Evolutionary conservation across 805 yeast genomes (phyloP).

Genomic region (Kodamaea laetipori): DNA sequence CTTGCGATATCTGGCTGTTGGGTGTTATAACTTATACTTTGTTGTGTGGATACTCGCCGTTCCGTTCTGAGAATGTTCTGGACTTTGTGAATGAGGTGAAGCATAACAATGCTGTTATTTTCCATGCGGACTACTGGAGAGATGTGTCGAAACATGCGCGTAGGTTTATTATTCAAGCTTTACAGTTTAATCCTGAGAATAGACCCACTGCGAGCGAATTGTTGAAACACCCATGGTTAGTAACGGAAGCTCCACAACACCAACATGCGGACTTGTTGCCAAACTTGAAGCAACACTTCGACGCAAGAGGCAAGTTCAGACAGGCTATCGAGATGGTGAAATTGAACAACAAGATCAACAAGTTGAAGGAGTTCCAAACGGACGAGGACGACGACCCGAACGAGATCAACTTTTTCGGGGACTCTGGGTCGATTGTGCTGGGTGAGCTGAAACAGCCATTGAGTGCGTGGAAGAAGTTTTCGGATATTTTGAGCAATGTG

Average conservation of each 20-base stretch:
- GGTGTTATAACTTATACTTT: slow-evolving; percentile 92
- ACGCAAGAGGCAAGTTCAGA: slow-evolving; percentile 80
- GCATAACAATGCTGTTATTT: slow-evolving; percentile 72
- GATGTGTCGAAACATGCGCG: slow-evolving; percentile 80
- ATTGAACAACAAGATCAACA: slow-evolving; percentile 75
- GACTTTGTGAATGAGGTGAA: slow-evolving; percentile 82
- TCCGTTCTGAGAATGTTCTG: slow-evolving; percentile 77
- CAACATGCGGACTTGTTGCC: slow-evolving; percentile 74
- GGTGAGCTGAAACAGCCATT: slow-evolving; percentile 20
- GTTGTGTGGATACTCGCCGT: slow-evolving; percentile 90
- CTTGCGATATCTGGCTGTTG: slow-evolving; percentile 94
- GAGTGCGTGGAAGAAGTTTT: slow-evolving; percentile 32
- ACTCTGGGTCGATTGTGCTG: slow-evolving; percentile 25
- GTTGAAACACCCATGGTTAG: slow-evolving; percentile 72
- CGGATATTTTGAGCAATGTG: slow-evolving; percentile 25
- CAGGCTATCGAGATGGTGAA: slow-evolving; percentile 84
- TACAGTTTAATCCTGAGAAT: slow-evolving; percentile 64
- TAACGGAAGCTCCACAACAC: slow-evolving; percentile 49
- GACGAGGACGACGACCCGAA: slow-evolving; percentile 57
- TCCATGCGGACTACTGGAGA: slow-evolving; percentile 87
- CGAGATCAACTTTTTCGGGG: slow-evolving; percentile 47
- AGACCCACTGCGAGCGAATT: slow-evolving; percentile 72
- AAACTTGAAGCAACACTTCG: slow-evolving; percentile 74
- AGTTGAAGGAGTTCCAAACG: slow-evolving; percentile 62
- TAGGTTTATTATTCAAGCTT: slow-evolving; percentile 68